Conservation (phyloP, 768 basidiomycete genomes). For the Calocybe cyanea region DNA sequence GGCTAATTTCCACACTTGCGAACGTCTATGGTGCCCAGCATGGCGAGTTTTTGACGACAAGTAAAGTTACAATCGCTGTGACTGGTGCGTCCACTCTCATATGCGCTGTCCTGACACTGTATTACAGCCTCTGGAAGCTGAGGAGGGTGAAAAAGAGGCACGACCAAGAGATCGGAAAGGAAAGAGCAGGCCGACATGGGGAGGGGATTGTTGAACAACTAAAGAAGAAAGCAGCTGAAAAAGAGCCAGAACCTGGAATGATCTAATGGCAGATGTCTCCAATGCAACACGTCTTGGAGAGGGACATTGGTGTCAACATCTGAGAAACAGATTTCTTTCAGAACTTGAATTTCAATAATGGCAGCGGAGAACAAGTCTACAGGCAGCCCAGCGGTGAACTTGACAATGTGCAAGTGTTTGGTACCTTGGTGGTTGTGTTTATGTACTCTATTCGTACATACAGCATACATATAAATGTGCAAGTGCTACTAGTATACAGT, state of each 20-base stretch:
- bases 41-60: constrained; percentile 38
- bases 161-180: constrained; percentile 35
- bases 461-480: too few relatives aligned
- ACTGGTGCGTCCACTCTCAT: constrained; percentile 35
- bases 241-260: constrained; percentile 5
- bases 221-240: constrained; percentile 15
- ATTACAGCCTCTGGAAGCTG: constrained; percentile 44
- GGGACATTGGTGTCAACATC: too few relatives aligned
- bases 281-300: too few relatives aligned
- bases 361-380: too few relatives aligned
- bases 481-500: too few relatives aligned
- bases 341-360: too few relatives aligned
- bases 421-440: too few relatives aligned
- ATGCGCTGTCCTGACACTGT: constrained; percentile 35
- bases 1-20: constrained; percentile 51
- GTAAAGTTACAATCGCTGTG: constrained; percentile 45
- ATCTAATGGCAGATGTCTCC: background rate
- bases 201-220: constrained; percentile 32
- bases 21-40: constrained; percentile 48
- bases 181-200: constrained; percentile 40
- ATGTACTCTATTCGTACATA: too few relatives aligned
- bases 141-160: constrained; percentile 41
- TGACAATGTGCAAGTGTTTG: too few relatives aligned
- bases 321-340: too few relatives aligned
- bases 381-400: too few relatives aligned